These are phyloP conservation scores for Sclerotinia trifoliorum DNA, from an alignment of 2,329 filamentous ascomycete species.

Conservation along the genomic window DNA sequence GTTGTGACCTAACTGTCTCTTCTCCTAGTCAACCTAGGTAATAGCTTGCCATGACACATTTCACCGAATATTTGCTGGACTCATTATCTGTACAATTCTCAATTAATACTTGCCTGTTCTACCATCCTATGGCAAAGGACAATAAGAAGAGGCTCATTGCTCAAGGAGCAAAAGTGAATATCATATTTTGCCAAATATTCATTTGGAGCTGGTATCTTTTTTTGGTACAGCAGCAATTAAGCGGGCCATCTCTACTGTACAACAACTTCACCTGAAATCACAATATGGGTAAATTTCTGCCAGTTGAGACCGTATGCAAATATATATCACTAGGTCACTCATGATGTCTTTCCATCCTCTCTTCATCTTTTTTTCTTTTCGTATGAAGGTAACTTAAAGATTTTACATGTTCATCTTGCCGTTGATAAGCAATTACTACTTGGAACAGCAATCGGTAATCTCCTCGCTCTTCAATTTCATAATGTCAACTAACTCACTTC, in stretches of 20 bases:
- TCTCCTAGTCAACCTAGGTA: neutral
- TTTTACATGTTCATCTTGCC: neutral
- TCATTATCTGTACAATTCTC: fast-evolving
- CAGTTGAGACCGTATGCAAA: neutral
- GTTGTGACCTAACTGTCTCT: neutral
- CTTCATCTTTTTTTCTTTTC: neutral
- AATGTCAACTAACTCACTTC: neutral
- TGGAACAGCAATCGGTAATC: neutral
- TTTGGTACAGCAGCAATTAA: neutral
- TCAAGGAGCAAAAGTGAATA: neutral
- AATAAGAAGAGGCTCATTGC: neutral
- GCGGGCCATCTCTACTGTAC: neutral
- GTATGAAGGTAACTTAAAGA: neutral
- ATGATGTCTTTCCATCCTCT: neutral
- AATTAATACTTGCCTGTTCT: neutral
- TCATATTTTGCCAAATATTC: neutral
- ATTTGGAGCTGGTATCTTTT: neutral
- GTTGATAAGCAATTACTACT: neutral
- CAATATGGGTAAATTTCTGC: neutral
- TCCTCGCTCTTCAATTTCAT: neutral
- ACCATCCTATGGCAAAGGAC: neutral
- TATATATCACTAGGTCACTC: neutral
- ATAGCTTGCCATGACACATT: neutral
- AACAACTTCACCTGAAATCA: neutral
- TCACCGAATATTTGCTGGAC: neutral